A percentile compares a stretch with the other conserved stretches of the same genome.
These are phyloP conservation scores for Russula griseocarnosa DNA, from an alignment of 768 basidiomycete species.

Conservation along the genomic window DNA sequence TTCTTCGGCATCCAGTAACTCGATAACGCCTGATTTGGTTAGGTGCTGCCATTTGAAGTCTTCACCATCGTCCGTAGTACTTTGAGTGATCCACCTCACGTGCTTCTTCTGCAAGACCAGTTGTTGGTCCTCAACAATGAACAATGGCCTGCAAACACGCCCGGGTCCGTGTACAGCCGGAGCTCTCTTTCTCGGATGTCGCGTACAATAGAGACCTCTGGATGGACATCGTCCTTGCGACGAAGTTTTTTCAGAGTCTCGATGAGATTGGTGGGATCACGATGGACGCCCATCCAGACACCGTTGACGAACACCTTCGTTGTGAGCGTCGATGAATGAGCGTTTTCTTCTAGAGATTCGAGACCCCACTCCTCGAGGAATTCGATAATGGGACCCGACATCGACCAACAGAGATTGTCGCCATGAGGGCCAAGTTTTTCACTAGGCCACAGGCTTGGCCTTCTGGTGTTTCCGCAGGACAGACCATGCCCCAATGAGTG, in stretches of 20 bases:
- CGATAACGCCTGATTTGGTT: conserved; percentile 83
- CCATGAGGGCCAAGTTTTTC: conserved; percentile 96
- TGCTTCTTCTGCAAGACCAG: conserved; percentile 81
- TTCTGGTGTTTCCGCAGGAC: conserved; percentile 98
- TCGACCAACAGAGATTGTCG: conserved; percentile 98
- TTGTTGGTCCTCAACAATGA: conserved; percentile 92
- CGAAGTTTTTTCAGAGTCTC: conserved; percentile 90
- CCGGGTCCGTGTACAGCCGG: conserved; percentile 92
- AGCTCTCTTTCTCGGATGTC: conserved; percentile 96
- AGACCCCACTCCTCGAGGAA: conserved; percentile 99
- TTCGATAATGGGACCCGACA: conserved; percentile 93
- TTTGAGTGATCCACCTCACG: conserved; percentile 63
- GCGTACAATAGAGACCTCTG: conserved; percentile 95
- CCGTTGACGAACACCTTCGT: conserved; percentile 99
- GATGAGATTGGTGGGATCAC: conserved; percentile 88
- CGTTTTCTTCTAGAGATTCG: conserved; percentile 91
- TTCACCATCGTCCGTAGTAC: conserved; percentile 48
- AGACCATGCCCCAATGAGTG: conserved; percentile 99
- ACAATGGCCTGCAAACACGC: conserved; percentile 92
- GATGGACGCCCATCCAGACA: conserved; percentile 99
- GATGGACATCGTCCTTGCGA: conserved; percentile 90
- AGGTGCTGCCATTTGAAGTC: conserved; percentile 75
- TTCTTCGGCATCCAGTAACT: conserved; percentile 95
- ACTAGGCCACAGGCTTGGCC: conserved; percentile 99
- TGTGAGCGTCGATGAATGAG: conserved; percentile 72